A percentile compares a stretch with the other conserved stretches of the same genome.
Conservation (phyloP, 2,329 filamentous ascomycete species). For the Pseudopyrenochaeta lycopersici region DNA sequence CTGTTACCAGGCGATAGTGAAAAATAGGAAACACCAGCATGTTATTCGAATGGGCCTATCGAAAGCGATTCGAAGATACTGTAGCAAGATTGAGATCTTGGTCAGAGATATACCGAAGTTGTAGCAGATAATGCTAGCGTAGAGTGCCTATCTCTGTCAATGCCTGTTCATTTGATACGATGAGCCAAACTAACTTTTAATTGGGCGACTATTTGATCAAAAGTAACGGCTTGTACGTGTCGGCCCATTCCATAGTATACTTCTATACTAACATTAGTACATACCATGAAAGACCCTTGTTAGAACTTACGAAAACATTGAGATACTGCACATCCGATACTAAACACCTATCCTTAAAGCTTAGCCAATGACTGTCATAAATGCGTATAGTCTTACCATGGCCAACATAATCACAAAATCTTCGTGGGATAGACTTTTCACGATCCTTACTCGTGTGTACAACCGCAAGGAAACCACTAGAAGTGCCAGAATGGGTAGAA, state of each 20-base stretch:
- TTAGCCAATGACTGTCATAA: not conserved
- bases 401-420: slow-evolving; percentile 21
- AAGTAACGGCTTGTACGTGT: slow-evolving; percentile 21
- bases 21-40: slow-evolving; percentile 12
- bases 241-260: slow-evolving; percentile 28
- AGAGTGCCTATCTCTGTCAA: slow-evolving; percentile 15
- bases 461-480: slow-evolving; percentile 16
- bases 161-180: not conserved
- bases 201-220: slow-evolving; percentile 18
- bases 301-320: slow-evolving; percentile 22
- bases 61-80: slow-evolving; percentile 25
- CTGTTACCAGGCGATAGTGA: slow-evolving; percentile 4
- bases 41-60: slow-evolving; percentile 9
- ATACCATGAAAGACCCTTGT: not conserved
- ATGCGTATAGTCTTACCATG: slow-evolving; percentile 7
- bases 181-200: slow-evolving; percentile 16
- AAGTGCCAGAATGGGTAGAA: slow-evolving; percentile 17
- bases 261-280: slow-evolving; percentile 8
- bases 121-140: slow-evolving; percentile 26
- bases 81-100: slow-evolving; percentile 23
- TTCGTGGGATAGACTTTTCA: slow-evolving; percentile 19
- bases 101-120: slow-evolving; percentile 21
- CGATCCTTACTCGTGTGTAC: slow-evolving; percentile 21
- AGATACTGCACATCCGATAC: slow-evolving; percentile 26
- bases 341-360: slow-evolving; percentile 12